These are phyloP conservation scores for Diaporthe humulicola DNA, from an alignment of 2,329 filamentous ascomycete genomes.

Conservation along the genomic window DNA sequence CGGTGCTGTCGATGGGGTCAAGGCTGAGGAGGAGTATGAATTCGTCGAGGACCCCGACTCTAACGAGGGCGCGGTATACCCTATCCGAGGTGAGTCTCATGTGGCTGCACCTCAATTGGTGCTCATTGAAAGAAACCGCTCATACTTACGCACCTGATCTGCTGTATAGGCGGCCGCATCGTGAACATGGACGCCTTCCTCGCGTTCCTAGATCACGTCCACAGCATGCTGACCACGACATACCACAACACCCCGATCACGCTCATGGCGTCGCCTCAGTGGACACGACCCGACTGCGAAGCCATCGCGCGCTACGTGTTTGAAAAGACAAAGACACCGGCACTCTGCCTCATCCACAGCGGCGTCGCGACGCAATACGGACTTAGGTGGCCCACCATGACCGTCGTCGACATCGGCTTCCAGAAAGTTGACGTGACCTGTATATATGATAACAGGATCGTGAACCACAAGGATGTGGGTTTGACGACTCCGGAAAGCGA, in stretches of 20 bases:
- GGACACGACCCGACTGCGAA: constrained; percentile 90
- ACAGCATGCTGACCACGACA: constrained; percentile 88
- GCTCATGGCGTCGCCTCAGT: constrained; percentile 89
- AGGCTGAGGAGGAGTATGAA: constrained; percentile 70
- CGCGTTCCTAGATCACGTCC: constrained; percentile 91
- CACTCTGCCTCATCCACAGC: constrained; percentile 90
- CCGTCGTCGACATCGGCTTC: constrained; percentile 90
- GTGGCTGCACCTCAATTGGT: constrained; percentile 39
- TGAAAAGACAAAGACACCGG: constrained; percentile 95
- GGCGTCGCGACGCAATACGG: constrained; percentile 91
- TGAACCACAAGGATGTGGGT: constrained; percentile 75
- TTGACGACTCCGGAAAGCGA: constrained; percentile 61
- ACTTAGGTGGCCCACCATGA: constrained; percentile 80
- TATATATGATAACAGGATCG: constrained; percentile 83
- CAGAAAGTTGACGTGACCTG: constrained; percentile 95
- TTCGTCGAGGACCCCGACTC: constrained; percentile 92
- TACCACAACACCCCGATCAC: constrained; percentile 97
- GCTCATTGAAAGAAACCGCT: neutral
- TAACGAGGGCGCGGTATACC: constrained; percentile 90
- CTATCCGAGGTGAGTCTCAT: constrained; percentile 69
- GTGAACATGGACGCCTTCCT: constrained; percentile 94
- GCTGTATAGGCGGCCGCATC: constrained; percentile 78
- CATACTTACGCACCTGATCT: neutral
- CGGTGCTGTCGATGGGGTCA: constrained; percentile 55
- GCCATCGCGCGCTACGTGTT: constrained; percentile 94